phyloP scores from a whole-genome alignment of 2,329 filamentous ascomycete species.

The Hymenoscyphus infarciens region DNA sequence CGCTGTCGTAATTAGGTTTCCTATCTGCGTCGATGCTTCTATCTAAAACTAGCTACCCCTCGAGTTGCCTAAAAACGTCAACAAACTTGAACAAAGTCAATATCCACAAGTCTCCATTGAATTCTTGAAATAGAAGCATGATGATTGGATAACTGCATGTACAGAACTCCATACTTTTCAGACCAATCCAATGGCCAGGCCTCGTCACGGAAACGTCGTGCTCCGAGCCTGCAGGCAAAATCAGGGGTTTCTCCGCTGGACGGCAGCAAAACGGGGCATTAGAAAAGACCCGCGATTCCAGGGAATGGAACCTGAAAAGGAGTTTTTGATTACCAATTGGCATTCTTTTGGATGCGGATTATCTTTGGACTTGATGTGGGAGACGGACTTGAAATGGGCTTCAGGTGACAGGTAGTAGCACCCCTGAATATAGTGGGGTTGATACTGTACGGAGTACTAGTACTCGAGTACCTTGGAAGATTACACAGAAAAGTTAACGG shows the following conservation, averaged over 20 bases:
- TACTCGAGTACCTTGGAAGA: background rate
- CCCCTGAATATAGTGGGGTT: background rate
- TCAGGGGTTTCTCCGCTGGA: constrained; percentile 1
- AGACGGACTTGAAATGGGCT: background rate
- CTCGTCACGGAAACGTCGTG: background rate
- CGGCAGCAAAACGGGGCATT: background rate
- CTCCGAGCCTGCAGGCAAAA: background rate
- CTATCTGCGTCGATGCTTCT: background rate
- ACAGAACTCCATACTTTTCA: background rate
- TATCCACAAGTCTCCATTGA: background rate
- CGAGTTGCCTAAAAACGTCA: background rate
- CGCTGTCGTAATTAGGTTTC: background rate
- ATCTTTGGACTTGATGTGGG: background rate
- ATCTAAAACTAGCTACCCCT: background rate
- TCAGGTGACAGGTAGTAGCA: background rate
- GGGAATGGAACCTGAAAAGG: background rate
- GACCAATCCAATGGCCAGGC: background rate
- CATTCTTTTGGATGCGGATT: background rate
- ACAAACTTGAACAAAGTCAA: too few species aligned
- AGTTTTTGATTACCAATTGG: background rate
- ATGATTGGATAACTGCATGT: background rate
- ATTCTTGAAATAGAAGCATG: background rate
- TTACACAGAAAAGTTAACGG: background rate
- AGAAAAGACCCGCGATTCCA: background rate
- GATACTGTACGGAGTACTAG: too few species aligned